Evolutionary conservation across 1,284 basidiomycete genomes (phyloP).

Genomic region (Veloboletus limbatus): DNA sequence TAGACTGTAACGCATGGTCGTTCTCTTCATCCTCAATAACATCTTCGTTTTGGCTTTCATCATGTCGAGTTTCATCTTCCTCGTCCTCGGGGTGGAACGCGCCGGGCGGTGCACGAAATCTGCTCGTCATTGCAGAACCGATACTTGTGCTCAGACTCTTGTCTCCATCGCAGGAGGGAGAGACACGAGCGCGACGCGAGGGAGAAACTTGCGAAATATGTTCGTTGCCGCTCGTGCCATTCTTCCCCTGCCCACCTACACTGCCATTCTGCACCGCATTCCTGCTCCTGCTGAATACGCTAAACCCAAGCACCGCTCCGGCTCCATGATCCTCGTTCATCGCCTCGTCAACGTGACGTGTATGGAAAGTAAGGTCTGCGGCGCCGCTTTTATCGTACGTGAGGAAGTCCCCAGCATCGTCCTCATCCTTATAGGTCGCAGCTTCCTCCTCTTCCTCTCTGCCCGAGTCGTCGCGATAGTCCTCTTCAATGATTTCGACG

Average conservation of each 20-base stretch:
- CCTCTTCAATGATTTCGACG: constrained; percentile 17
- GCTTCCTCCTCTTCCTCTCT: constrained; percentile 6
- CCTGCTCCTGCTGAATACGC: constrained; percentile 27
- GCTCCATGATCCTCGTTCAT: constrained; percentile 13
- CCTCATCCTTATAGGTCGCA: constrained; percentile 12
- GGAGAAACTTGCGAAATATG: constrained; percentile 4
- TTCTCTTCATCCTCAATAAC: constrained; percentile 36
- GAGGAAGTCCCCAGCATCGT: constrained; percentile 21
- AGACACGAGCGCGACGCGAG: constrained; percentile 9
- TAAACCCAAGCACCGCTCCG: constrained; percentile 24
- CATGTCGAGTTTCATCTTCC: constrained; percentile 12
- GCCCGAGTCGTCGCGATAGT: background rate
- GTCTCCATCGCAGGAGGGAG: constrained; percentile 6
- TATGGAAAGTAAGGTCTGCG: constrained; percentile 19
- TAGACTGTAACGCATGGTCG: constrained; percentile 26
- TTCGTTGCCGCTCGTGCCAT: background rate
- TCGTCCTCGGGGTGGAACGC: constrained; percentile 21
- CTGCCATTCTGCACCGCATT: constrained; percentile 2
- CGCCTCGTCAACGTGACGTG: constrained; percentile 14
- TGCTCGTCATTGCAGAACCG: constrained; percentile 6
- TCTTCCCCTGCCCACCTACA: background rate
- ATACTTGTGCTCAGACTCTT: constrained; percentile 2
- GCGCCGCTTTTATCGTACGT: constrained; percentile 19
- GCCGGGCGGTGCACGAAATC: constrained; percentile 22
- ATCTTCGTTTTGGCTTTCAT: constrained; percentile 13